Evolutionary conservation across 768 basidiomycete species (phyloP), one percentile per base, ranked within the genome.

Genomic region (Pulveroboletus sp.): DNA sequence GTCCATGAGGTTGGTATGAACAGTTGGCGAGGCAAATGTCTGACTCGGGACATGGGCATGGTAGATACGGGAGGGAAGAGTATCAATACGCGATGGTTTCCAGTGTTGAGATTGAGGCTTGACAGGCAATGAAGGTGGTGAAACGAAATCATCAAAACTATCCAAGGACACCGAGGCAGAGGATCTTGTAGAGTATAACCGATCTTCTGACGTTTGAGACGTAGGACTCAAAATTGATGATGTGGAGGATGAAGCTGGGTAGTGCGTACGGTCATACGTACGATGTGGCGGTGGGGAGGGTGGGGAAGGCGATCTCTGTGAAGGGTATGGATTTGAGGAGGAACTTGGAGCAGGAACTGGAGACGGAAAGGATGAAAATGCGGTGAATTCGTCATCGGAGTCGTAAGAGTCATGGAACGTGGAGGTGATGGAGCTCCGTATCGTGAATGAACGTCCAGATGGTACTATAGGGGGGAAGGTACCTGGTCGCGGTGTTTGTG

Each of bases 331-430:
- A 41, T 46, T 17, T 14, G 36, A 39, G 32, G 46, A 38, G 12
- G 50, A 44, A 41, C 49, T 51, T 40, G 46, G 44, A 1, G 59
- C 41, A 36, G 44, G 31, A 17, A 40, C 28, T 6, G 56, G 31
- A 36, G 60, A 43, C 6, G 71, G 56, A 21, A 71, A 68, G 5
- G 69, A 66, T 46, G 67, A 53, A 57, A 79, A 77, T 35, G 80
- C 79, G 6, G 76, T 70, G 57, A 83, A 86, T 42, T 82, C 80
- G 48, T 73, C 73, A 35, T 71, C 63, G 0, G 76, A 72, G 37
- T 54, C 59, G 14, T 52, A 31, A 44, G 65, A 59, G 32, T 65
- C 60, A 24, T 61, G 54, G 21, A 37, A 38, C 15, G 36, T 28
- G 21, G 63, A 50, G 18, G 43, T 4, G 31, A 30, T 38, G 17